Percentiles rank a stretch among this genome's conserved stretches.
Conservation (phyloP, 805 yeast genomes). For the Wickerhamiella parazyma region DNA sequence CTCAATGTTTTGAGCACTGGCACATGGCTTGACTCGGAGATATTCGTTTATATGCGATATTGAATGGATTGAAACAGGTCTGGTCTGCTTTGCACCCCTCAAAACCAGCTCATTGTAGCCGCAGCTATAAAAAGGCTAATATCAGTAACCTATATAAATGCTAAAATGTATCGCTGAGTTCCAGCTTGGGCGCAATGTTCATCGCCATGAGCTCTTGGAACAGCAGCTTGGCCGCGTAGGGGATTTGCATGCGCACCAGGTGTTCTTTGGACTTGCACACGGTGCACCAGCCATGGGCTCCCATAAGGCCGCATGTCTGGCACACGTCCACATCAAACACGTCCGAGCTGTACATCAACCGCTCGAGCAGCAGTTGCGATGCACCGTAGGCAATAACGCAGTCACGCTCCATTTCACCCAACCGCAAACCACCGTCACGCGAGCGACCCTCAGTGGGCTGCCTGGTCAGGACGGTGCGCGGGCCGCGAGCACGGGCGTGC, state of each 20-base stretch:
- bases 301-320: slow-evolving; percentile 90
- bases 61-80: no score
- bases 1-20: no score
- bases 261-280: slow-evolving; percentile 80
- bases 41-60: no score
- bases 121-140: no score
- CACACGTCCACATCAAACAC: slow-evolving; percentile 97
- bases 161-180: slow-evolving; percentile 67
- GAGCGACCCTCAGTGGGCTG: slow-evolving; percentile 99
- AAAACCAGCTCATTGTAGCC: no score
- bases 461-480: slow-evolving; percentile 92
- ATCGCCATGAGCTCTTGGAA: slow-evolving; percentile 97
- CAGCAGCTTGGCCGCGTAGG: slow-evolving; percentile 94
- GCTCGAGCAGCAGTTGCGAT: slow-evolving; percentile 80
- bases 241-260: slow-evolving; percentile 87
- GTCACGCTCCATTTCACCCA: slow-evolving; percentile 99
- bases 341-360: slow-evolving; percentile 93
- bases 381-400: slow-evolving; percentile 99
- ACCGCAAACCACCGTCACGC: slow-evolving; percentile 95
- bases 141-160: no score
- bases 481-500: slow-evolving; percentile 99
- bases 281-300: slow-evolving; percentile 96
- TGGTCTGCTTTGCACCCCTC: no score
- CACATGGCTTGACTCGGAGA: no score
- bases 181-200: slow-evolving; percentile 95